phyloP scores from a whole-genome alignment of 2,329 filamentous ascomycete genomes.

The Dactylellina cionopaga region DNA sequence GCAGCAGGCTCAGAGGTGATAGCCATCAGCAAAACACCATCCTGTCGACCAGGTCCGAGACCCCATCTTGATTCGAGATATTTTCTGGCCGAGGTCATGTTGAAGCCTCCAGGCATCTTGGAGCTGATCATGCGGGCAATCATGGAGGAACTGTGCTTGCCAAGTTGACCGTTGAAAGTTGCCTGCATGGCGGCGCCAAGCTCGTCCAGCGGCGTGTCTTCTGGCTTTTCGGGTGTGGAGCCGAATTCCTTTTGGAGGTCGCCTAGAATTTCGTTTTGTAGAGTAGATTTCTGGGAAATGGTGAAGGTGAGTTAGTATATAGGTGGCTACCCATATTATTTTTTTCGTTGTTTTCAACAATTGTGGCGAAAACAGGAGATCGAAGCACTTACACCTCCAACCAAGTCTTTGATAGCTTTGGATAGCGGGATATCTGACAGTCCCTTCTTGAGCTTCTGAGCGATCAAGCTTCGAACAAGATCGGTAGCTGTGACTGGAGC shows the following conservation, averaged over 20 bases:
- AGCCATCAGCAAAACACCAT: slow-evolving; percentile 85
- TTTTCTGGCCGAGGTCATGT: slow-evolving; percentile 94
- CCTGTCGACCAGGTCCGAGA: slow-evolving; percentile 83
- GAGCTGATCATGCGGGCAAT: slow-evolving; percentile 95
- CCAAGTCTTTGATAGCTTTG: slow-evolving; percentile 98
- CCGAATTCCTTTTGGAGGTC: slow-evolving; percentile 98
- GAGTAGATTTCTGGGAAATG: slow-evolving; percentile 65
- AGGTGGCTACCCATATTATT: neutral
- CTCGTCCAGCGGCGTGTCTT: slow-evolving; percentile 96
- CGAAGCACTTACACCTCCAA: slow-evolving; percentile 61
- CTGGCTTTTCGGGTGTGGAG: slow-evolving; percentile 96
- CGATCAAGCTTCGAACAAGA: slow-evolving; percentile 86
- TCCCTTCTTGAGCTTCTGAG: slow-evolving; percentile 97
- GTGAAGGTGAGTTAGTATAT: no score
- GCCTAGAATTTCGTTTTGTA: slow-evolving; percentile 98
- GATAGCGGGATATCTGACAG: slow-evolving; percentile 86
- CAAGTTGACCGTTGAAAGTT: slow-evolving; percentile 98
- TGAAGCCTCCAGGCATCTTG: slow-evolving; percentile 99
- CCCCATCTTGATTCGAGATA: slow-evolving; percentile 96
- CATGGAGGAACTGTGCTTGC: slow-evolving; percentile 93
- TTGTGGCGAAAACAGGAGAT: no score
- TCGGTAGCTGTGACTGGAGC: slow-evolving; percentile 87
- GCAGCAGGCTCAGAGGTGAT: slow-evolving; percentile 91
- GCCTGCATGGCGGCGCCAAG: slow-evolving; percentile 94
- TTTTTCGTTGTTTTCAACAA: no score